Base-by-base conservation (phyloP, 768 basidiomycete genomes). In the Agrocybe pediades region DNA sequence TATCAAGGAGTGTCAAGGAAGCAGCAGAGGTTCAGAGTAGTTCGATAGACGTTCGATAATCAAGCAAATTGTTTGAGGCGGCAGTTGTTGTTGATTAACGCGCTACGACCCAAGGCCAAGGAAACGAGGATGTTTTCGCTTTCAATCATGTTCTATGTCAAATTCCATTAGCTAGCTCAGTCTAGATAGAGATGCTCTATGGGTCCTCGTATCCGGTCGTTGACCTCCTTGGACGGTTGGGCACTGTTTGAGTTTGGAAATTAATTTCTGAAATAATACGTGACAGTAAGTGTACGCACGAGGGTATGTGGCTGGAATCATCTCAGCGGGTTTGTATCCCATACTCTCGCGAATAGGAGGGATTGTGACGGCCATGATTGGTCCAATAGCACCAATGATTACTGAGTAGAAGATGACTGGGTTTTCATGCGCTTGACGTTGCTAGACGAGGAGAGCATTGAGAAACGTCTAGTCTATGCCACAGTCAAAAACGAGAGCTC, bases 331-430 rank as follows among this genome's bases (percentile, higher is more conserved):
- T 59, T 78, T 78, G 59, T 85, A 92, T 17, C 93, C 93, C 63
- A 90, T 71, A n/a, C 75, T 74, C 62, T 82, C 73, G 52, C 91
- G 87, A 58, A 95, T 79, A 17, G 92, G 89, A n/a, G 93, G 93
- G 16, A 95, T 79, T 39, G 77, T 73, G 40, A 90, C 59, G 40
- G 86, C 86, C 70, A 93, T 73, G 21, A 87, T 74, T 9, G 93
- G 93, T 1, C 93, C 93, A 62, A 85, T 78, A 52, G 75, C 62
- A 48, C 92, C 93, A 52, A 96, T 73, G 44, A 86, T 70, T 66
- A 86, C 78, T 9, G 93, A 93, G 73, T 86, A 96, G 77, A 95
- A 95, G 69, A 95, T 83, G 69, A 92, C 90, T 24, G 93, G 93
- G 63, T 82, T 84, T 72, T 96, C 93, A 72, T 96, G 93, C 30